These are phyloP conservation scores for Dunaliella sp. DNA, from an alignment of 139 green algal genomes.

Conservation along the genomic window DNA sequence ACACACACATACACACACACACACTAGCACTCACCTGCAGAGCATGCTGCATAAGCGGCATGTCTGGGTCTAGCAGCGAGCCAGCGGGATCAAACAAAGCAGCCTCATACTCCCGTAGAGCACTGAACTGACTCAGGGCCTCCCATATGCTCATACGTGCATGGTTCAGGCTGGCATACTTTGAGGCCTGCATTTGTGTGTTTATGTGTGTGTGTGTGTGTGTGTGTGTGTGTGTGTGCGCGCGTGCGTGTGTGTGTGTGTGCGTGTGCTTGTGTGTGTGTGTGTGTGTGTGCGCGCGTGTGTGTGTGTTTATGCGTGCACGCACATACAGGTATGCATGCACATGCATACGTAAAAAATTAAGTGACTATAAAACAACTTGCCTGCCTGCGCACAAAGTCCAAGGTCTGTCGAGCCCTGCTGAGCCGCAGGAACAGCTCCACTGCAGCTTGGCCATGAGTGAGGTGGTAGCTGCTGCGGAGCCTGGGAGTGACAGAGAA, in stretches of 20 bases:
- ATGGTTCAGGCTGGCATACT: conserved; percentile 54
- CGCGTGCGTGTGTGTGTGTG: too few relatives aligned
- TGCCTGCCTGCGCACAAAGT: conserved; percentile 79
- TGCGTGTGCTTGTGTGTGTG: too few relatives aligned
- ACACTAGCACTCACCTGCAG: conserved; percentile 47
- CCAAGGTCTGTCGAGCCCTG: conserved; percentile 80
- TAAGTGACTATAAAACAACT: too few relatives aligned
- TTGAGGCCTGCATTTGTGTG: conserved; percentile 6
- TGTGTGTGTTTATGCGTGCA: too few relatives aligned
- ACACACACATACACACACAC: too few relatives aligned
- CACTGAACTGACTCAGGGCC: conserved; percentile 66
- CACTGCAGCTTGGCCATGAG: conserved; percentile 54
- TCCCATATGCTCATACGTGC: conserved; percentile 71
- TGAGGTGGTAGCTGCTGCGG: conserved; percentile 42
- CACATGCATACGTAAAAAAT: too few relatives aligned
- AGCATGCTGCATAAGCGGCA: conserved; percentile 74
- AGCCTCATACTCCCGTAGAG: conserved; percentile 72
- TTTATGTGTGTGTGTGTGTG: neutral
- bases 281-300: too few relatives aligned
- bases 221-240: too few relatives aligned
- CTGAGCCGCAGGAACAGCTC: conserved; percentile 83
- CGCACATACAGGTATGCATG: too few relatives aligned
- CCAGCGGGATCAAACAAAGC: conserved; percentile 40
- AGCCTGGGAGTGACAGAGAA: neutral
- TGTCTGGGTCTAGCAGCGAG: conserved; percentile 48